Percentiles rank a stretch among this genome's conserved stretches.
Conservation (phyloP, 2,329 filamentous ascomycete genomes). For the Periglandula ipomoeae region DNA sequence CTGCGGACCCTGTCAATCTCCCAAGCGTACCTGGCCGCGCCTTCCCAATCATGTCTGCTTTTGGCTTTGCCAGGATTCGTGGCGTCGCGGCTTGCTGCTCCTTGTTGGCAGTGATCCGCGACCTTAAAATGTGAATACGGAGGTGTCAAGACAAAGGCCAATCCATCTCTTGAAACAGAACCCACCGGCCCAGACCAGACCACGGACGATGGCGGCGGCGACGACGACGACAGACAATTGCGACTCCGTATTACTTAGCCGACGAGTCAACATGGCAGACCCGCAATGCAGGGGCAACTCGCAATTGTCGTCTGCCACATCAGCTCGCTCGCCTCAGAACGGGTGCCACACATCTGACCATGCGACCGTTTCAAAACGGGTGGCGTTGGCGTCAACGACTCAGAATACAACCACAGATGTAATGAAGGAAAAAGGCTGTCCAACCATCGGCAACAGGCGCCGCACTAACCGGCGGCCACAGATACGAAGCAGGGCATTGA, state of each 20-base stretch:
- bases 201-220: too few species aligned
- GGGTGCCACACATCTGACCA: not conserved
- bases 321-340: not conserved
- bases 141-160: not conserved
- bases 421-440: too few species aligned
- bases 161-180: not conserved
- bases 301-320: too few species aligned
- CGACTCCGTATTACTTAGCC: too few species aligned
- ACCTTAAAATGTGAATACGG: not conserved
- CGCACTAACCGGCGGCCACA: too few species aligned
- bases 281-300: too few species aligned
- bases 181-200: too few species aligned
- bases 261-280: not conserved
- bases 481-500: too few species aligned
- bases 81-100: not conserved
- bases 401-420: too few species aligned
- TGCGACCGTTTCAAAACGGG: not conserved
- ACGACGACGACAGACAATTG: too few species aligned
- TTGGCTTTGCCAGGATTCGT: not conserved
- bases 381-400: too few species aligned
- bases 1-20: not conserved
- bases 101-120: not conserved
- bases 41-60: not conserved
- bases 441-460: too few species aligned
- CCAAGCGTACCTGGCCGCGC: not conserved